A percentile compares a stretch with the other conserved stretches of the same genome.
phyloP scores from a whole-genome alignment of 2,329 filamentous ascomycete genomes.

The Beauveria scarabaeidicola region DNA sequence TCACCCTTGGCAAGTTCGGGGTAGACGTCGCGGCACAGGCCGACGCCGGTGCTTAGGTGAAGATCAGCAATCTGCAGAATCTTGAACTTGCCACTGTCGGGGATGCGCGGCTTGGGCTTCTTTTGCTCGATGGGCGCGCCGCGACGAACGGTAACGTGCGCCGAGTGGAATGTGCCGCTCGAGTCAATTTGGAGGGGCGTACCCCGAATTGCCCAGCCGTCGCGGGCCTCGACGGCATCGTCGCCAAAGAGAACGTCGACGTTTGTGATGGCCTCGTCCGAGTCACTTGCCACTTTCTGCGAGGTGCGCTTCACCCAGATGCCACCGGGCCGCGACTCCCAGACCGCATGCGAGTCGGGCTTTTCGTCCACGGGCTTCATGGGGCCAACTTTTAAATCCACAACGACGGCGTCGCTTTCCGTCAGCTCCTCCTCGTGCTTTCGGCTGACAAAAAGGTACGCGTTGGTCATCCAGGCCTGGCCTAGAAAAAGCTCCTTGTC shows the following conservation, averaged over 20 bases:
- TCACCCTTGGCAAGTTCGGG: slow-evolving; percentile 64
- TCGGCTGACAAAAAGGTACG: slow-evolving; percentile 73
- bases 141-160: slow-evolving; percentile 69
- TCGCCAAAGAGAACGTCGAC: slow-evolving; percentile 84
- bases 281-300: slow-evolving; percentile 66
- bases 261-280: slow-evolving; percentile 64
- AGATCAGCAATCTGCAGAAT: slow-evolving; percentile 95
- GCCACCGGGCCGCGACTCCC: slow-evolving; percentile 70
- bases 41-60: slow-evolving; percentile 84
- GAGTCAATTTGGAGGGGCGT: slow-evolving; percentile 64
- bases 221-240: slow-evolving; percentile 82
- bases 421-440: slow-evolving; percentile 80
- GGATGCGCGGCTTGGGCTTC: slow-evolving; percentile 68
- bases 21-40: slow-evolving; percentile 76
- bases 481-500: slow-evolving; percentile 85
- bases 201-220: slow-evolving; percentile 73
- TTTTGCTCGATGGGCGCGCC: slow-evolving; percentile 56
- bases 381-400: slow-evolving; percentile 69
- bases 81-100: slow-evolving; percentile 89
- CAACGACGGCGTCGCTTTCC: slow-evolving; percentile 65
- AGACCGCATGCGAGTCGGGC: slow-evolving; percentile 48
- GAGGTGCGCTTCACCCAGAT: slow-evolving; percentile 74
- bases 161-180: slow-evolving; percentile 52
- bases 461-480: slow-evolving; percentile 63
- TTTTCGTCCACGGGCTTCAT: slow-evolving; percentile 49